Conservation (phyloP, 1,139 yeast species). For the Pichia sp. region DNA sequence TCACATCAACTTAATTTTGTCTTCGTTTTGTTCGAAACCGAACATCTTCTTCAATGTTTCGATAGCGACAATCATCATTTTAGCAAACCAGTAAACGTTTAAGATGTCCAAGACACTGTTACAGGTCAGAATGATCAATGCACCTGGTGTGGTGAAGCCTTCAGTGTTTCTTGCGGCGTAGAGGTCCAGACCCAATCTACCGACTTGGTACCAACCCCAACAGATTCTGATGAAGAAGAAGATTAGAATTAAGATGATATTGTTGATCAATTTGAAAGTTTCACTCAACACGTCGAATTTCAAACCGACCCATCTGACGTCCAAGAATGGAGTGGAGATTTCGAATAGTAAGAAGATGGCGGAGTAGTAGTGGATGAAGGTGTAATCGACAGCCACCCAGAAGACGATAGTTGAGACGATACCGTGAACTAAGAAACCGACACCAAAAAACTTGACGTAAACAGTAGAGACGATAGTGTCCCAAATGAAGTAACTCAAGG, state of each 20-base stretch:
- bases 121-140: conserved; percentile 52
- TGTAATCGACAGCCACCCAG: conserved; percentile 57
- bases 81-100: conserved; percentile 77
- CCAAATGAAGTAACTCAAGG: conserved; percentile 92
- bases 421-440: conserved; percentile 86
- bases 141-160: conserved; percentile 43
- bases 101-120: conserved; percentile 66
- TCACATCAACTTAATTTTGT: conserved; percentile 32
- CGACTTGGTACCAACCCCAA: conserved; percentile 85
- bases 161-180: conserved; percentile 40
- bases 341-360: conserved; percentile 87
- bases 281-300: conserved; percentile 61
- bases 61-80: conserved; percentile 75
- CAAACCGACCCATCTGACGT: conserved; percentile 86
- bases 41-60: conserved; percentile 42
- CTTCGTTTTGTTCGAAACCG: conserved; percentile 24
- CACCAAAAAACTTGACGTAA: conserved; percentile 67
- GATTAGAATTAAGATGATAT: conserved; percentile 60
- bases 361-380: conserved; percentile 75
- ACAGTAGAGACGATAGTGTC: conserved; percentile 66
- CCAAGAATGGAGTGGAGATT: conserved; percentile 89
- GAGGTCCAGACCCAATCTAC: conserved; percentile 52
- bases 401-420: conserved; percentile 78
- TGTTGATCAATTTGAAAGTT: conserved; percentile 60
- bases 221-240: conserved; percentile 79